Base-by-base conservation (phyloP, 805 yeast species). In the Naumovozyma baii region DNA sequence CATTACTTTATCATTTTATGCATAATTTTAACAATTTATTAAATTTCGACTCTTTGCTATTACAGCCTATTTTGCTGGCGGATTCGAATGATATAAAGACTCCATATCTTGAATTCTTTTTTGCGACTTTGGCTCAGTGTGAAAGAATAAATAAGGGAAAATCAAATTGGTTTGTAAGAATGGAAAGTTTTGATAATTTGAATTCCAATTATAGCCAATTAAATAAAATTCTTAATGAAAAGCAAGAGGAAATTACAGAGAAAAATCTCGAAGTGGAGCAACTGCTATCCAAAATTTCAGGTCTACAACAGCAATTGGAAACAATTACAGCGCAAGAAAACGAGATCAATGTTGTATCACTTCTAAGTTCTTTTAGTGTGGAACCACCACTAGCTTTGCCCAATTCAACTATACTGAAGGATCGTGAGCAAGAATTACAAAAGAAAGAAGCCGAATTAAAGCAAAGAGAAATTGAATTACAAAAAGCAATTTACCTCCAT, bases 71-170 rank as follows among this genome's bases (percentile, higher is more conserved):
- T 40, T 64, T 86, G 39, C 66, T 86, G 42, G 94, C 92, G 13
- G 95, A 86, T 62, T 95, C 86, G 55, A 73, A 74, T 54, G 80
- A 81, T 36, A 78, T 85, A 38, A 80, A 82, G 53, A 84, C 95
- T 0, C 96, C 96, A 2, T 87, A 87, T 57, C 67, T 88, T 56
- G 96, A 88, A 63, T 84, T 83, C 48, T 65, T 85, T 41, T 88
- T 85, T 56, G 83, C 95, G 2, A 73, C 76, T 39, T 66, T 81
- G 66, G 75, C 82, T 46, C 87, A 81, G 55, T 70, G 67, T 39
- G 68, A 65, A 37, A 69, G 67, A 41, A 62, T 73, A 40, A 78
- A 77, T 45, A 44, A 47, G 3, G 65, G 66, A n/a, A 48, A 59
- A 9, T 54, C 68, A 3, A 49, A 51, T 22, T 51, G 54, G 53